Percentiles rank a stretch among this genome's conserved stretches.
These are phyloP conservation scores for Suhomyces sp. DNA, from an alignment of 805 yeast species.

Conservation along the genomic window DNA sequence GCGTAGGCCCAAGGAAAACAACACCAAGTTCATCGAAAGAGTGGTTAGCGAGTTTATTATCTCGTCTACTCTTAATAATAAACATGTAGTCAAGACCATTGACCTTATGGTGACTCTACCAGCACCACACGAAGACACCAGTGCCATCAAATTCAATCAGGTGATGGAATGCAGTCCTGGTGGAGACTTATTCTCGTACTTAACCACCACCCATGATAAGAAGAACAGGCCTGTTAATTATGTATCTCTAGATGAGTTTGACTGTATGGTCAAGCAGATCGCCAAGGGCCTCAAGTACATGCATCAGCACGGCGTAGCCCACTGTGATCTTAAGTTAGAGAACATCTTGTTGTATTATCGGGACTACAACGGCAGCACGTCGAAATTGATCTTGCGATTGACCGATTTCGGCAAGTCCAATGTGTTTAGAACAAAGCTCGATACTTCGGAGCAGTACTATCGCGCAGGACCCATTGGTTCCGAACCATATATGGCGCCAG, in stretches of 20 bases:
- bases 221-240: conserved; percentile 9
- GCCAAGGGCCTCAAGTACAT: conserved; percentile 78
- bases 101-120: conserved; percentile 58
- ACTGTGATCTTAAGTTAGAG: conserved; percentile 89
- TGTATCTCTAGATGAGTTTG: conserved; percentile 58
- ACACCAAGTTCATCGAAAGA: conserved; percentile 58
- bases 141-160: conserved; percentile 20
- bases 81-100: conserved; percentile 71
- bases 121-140: conserved; percentile 5
- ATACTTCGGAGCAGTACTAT: conserved; percentile 41
- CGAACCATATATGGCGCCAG: conserved; percentile 91
- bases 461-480: conserved; percentile 79
- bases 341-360: conserved; percentile 58
- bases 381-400: conserved; percentile 22
- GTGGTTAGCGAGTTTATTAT: conserved; percentile 90
- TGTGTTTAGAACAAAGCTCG: conserved; percentile 91
- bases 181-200: conserved; percentile 34
- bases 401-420: conserved; percentile 90
- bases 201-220: conserved; percentile 11
- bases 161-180: conserved; percentile 40
- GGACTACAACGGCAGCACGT: conserved; percentile 22
- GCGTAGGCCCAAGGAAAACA: conserved; percentile 21
- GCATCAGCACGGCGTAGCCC: conserved; percentile 92
- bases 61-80: conserved; percentile 70
- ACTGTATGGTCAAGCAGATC: conserved; percentile 86